Conservation (phyloP, 2,329 filamentous ascomycete genomes). For the Pseudocercospora vitis region DNA sequence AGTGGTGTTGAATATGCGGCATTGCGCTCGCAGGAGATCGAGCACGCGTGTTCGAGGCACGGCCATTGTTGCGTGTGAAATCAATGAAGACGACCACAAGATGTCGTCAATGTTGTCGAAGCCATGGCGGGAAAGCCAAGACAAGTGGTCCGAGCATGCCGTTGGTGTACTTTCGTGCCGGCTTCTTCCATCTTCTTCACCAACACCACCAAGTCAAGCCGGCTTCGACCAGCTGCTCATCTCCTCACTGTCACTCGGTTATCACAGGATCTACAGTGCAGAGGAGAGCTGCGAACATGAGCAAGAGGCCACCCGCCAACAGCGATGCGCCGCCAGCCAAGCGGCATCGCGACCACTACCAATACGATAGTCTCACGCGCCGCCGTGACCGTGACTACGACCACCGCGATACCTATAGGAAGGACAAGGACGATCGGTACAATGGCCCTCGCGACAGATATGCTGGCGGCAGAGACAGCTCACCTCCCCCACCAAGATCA, state of each 20-base stretch:
- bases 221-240: conserved; percentile 33
- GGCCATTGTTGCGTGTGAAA: conserved; percentile 41
- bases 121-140: background rate
- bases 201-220: background rate
- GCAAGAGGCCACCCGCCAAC: conserved; percentile 24
- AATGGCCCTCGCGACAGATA: background rate
- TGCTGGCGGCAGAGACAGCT: background rate
- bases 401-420: conserved; percentile 9
- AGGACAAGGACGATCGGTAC: background rate
- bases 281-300: conserved; percentile 33
- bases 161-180: background rate
- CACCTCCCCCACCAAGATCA: background rate
- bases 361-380: conserved; percentile 1
- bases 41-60: conserved; percentile 55
- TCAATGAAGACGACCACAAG: background rate
- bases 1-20: conserved; percentile 83
- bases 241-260: conserved; percentile 34
- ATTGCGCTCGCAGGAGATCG: conserved; percentile 88
- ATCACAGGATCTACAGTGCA: conserved; percentile 26
- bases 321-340: conserved; percentile 17
- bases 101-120: conserved; percentile 3
- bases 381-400: conserved; percentile 12
- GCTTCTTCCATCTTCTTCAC: background rate
- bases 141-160: background rate
- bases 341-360: conserved; percentile 9